These are phyloP conservation scores for Penicillium coffeae DNA, from an alignment of 495 filamentous ascomycete genomes.

Conservation along the genomic window DNA sequence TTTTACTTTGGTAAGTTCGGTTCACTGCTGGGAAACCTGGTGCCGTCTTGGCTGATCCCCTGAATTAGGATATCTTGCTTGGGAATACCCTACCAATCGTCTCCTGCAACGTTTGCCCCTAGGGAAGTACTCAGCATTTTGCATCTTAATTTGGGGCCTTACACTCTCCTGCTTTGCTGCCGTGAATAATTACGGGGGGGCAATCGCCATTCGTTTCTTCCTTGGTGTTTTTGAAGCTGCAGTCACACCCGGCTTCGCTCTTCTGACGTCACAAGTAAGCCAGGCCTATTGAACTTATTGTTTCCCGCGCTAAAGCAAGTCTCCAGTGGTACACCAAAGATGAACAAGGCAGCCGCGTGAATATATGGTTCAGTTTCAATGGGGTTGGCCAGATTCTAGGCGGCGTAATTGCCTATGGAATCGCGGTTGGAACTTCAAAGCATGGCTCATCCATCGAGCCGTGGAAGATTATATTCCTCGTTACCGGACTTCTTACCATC, in stretches of 20 bases:
- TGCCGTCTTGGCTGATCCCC: neutral
- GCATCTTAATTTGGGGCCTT: conserved; percentile 56
- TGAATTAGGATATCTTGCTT: conserved; percentile 53
- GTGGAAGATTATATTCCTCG: conserved; percentile 68
- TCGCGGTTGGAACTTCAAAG: conserved; percentile 52
- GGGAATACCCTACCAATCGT: conserved; percentile 60
- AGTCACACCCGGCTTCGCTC: conserved; percentile 60
- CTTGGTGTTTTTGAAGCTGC: conserved; percentile 59
- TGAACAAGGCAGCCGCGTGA: conserved; percentile 55
- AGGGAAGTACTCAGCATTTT: conserved; percentile 56
- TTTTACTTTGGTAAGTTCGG: conserved; percentile 56
- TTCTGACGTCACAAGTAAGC: conserved; percentile 53
- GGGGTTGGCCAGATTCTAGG: conserved; percentile 59
- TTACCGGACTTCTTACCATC: conserved; percentile 59
- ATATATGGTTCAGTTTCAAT: conserved; percentile 64
- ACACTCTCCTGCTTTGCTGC: conserved; percentile 53
- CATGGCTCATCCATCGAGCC: conserved; percentile 53
- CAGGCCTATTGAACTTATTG: too few species aligned
- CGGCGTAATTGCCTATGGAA: conserved; percentile 61
- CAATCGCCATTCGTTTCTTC: conserved; percentile 56
- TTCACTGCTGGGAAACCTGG: neutral
- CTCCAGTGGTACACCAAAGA: conserved; percentile 57
- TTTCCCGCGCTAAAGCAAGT: neutral
- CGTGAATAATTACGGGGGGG: conserved; percentile 42
- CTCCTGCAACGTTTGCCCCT: conserved; percentile 57